A percentile compares a stretch with the other conserved stretches of the same genome.
Conservation (phyloP, 192 early-diverging fungal genomes). For the Borealophlyctis nickersoniae region DNA sequence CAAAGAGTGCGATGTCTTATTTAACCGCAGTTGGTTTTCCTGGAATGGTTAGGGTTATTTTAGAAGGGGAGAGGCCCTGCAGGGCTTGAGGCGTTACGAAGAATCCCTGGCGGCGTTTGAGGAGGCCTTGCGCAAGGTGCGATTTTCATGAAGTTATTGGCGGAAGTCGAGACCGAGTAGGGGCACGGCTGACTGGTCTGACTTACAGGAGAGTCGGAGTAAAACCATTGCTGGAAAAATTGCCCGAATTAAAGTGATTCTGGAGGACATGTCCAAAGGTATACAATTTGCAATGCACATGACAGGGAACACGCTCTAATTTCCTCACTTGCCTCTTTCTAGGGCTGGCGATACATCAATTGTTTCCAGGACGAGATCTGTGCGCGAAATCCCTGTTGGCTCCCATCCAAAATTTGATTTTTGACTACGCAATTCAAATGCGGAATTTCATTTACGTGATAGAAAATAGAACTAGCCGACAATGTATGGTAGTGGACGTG, state of each 20-base stretch:
- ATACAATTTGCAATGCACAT: neutral
- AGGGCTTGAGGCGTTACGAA: conserved; percentile 15
- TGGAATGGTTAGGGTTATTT: conserved; percentile 37
- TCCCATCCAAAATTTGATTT: conserved; percentile 73
- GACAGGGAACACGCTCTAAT: neutral
- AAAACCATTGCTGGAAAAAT: conserved; percentile 11
- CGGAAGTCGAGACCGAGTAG: neutral
- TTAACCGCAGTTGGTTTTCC: no score
- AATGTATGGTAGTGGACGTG: conserved; percentile 82
- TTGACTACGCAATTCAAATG: conserved; percentile 77
- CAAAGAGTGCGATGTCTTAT: no score
- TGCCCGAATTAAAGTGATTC: neutral
- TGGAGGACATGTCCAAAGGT: conserved; percentile 10
- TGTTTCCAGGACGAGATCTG: conserved; percentile 72
- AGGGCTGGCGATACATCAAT: conserved; percentile 62
- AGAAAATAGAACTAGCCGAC: conserved; percentile 60
- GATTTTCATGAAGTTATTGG: conserved; percentile 17
- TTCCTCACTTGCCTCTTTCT: neutral
- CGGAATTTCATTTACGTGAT: conserved; percentile 83
- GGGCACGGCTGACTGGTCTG: neutral
- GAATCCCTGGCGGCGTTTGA: conserved; percentile 32
- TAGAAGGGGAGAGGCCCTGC: conserved; percentile 33
- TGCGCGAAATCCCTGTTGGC: conserved; percentile 53
- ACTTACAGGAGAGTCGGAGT: neutral
- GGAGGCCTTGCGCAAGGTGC: conserved; percentile 22